Conservation (phyloP, 208 protist species). For the Naegleria lovaniensis region DNA sequence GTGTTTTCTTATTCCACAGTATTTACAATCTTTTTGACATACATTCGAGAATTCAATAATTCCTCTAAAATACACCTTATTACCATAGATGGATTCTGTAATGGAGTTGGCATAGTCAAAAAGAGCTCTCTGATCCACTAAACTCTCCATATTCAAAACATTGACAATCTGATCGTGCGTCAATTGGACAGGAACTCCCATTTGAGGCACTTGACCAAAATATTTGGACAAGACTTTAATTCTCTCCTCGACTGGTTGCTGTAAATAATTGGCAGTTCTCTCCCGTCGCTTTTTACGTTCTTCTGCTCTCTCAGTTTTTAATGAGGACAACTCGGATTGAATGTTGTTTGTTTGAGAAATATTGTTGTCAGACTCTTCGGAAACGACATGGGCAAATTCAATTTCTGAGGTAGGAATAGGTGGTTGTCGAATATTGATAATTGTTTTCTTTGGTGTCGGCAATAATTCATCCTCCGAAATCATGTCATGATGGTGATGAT, state of each 20-base stretch:
- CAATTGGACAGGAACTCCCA: conserved; percentile 21
- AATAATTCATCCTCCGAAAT: background rate
- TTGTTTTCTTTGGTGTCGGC: conserved; percentile 13
- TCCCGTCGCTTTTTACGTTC: conserved; percentile 9
- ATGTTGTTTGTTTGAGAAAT: background rate
- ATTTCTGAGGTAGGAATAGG: background rate
- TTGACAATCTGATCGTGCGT: conserved; percentile 23
- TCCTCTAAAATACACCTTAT: conserved; percentile 31
- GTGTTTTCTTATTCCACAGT: conserved; percentile 50
- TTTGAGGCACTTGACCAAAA: background rate
- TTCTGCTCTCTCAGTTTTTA: background rate
- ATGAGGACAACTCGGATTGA: background rate
- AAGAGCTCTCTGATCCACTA: background rate
- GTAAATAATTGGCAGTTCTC: conserved; percentile 24
- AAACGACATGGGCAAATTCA: conserved; percentile 11
- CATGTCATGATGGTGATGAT: background rate
- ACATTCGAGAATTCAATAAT: conserved; percentile 55
- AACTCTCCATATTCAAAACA: background rate
- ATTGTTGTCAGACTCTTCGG: background rate
- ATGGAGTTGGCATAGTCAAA: conserved; percentile 9
- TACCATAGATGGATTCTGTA: conserved; percentile 31
- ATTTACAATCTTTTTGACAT: conserved; percentile 49
- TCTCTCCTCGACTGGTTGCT: conserved; percentile 21
- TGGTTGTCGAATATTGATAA: background rate
- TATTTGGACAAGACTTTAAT: conserved; percentile 10